Evolutionary conservation across 495 filamentous ascomycete genomes (phyloP), one percentile per base, ranked within the genome.

Genomic region (Aspergillus diversus): DNA sequence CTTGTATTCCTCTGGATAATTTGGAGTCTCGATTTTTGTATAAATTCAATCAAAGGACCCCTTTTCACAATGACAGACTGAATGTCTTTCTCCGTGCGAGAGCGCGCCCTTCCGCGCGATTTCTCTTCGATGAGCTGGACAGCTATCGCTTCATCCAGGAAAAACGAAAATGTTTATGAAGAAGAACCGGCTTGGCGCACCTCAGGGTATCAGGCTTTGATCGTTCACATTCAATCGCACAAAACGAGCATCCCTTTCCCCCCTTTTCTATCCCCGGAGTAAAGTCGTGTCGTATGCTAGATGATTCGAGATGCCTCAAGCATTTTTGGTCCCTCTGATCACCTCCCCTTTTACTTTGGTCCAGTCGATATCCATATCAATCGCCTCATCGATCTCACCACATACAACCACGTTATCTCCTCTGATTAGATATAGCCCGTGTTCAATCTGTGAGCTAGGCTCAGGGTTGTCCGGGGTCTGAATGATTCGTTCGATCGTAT

Each of bases 371-470:
- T 88, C 90, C 5, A 75, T 80, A 75, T 98, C 95, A 49, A 97
- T 80, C 63, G 90, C 83, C 73, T 96, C 94, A 75, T 98, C 92
- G 15, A 99, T 87, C 50, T 95, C 81, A 6, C 95, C 95, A 47
- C 92, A 92, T 15, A 95, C 76, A n/a, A 90, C 92, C 55, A 99
- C 95, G 72, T 93, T 97, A 67, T 98, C 96, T 16, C 95, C 95
- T 63, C 96, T 87, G 57, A 99, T 90, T 49, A 99, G 76, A 70
- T 99, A 98, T 13, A 98, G 78, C 0, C 95, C 95, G 70, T 97
- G 88, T 32, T 88, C 85, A 33, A 93, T 87, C 73, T 96, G 87
- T 37, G 87, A 84, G 61, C 91, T 96, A 0, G 88, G 85, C 63
- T 96, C 92, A 43, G 84, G 83, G 67, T 96, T 92, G 61, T 97